phyloP scores from a whole-genome alignment of 352 stramenopile genomes.

The Pythium phragmitis region DNA sequence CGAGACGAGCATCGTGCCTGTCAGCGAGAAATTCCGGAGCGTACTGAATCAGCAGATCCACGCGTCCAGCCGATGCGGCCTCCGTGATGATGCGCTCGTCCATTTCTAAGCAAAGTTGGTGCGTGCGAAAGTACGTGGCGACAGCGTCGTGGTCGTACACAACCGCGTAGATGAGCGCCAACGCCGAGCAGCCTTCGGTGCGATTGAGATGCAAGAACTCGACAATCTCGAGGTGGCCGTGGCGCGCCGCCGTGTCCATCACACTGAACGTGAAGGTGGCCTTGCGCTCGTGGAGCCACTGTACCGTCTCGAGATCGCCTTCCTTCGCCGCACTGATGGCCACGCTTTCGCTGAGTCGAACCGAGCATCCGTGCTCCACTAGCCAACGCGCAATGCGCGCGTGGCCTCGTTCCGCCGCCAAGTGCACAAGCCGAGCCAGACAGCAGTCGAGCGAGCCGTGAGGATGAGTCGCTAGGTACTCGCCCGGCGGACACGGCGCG shows the following conservation, averaged over 20 bases:
- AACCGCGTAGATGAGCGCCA: slow-evolving; percentile 5
- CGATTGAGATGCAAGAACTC: neutral
- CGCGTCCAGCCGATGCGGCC: neutral
- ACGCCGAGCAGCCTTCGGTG: neutral
- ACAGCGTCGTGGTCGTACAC: slow-evolving; percentile 3
- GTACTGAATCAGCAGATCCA: neutral
- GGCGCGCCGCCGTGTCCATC: neutral
- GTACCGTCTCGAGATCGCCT: slow-evolving; percentile 15
- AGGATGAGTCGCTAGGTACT: neutral
- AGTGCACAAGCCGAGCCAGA: neutral
- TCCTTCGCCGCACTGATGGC: slow-evolving; percentile 3
- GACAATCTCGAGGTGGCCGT: neutral
- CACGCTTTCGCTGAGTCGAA: neutral
- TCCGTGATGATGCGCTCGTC: neutral
- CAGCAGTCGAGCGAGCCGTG: neutral
- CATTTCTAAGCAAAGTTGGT: neutral
- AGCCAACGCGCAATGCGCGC: neutral
- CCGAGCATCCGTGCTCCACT: neutral
- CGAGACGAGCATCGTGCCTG: neutral
- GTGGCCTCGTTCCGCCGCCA: neutral
- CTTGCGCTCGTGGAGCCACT: slow-evolving; percentile 19
- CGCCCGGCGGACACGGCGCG: neutral
- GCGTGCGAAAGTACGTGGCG: neutral
- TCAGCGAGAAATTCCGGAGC: neutral
- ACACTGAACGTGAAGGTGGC: neutral